These are phyloP conservation scores for Kwoniella europaea DNA, from an alignment of 768 basidiomycete genomes.

Conservation along the genomic window DNA sequence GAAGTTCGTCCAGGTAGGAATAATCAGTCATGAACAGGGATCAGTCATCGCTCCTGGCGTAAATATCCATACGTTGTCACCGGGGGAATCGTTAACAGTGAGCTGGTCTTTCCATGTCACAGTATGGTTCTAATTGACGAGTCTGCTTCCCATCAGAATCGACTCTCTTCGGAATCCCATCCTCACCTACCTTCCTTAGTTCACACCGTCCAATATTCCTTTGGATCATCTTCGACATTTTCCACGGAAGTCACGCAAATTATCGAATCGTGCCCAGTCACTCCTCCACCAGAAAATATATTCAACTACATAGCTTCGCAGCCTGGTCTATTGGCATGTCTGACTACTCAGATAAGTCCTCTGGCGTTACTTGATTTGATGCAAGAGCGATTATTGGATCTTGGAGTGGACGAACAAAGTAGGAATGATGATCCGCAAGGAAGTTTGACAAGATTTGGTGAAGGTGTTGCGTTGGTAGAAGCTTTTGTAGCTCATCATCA, in stretches of 20 bases:
- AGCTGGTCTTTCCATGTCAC: constrained; percentile 7
- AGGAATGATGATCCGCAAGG: constrained; percentile 55
- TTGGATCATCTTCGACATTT: constrained; percentile 32
- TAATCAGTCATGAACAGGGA: constrained; percentile 24
- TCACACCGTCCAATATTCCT: constrained; percentile 26
- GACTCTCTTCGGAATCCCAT: constrained; percentile 22
- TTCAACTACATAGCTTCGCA: constrained; percentile 35
- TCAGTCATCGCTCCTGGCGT: constrained; percentile 14
- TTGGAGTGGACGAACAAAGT: constrained; percentile 24
- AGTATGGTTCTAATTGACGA: background rate
- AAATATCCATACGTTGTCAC: background rate
- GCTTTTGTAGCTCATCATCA: constrained; percentile 32
- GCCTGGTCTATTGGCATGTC: constrained; percentile 28
- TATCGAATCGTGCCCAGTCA: constrained; percentile 23
- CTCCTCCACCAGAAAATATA: constrained; percentile 44
- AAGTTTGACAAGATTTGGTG: constrained; percentile 49
- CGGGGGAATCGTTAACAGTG: constrained; percentile 45
- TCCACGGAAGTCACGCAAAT: constrained; percentile 31
- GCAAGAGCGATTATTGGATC: constrained; percentile 27
- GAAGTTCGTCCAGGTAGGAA: constrained; percentile 26
- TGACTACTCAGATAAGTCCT: constrained; percentile 22
- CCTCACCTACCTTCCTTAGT: constrained; percentile 31
- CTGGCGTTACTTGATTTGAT: constrained; percentile 21
- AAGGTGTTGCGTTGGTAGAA: constrained; percentile 45
- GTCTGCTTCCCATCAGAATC: constrained; percentile 29